Conservation (phyloP, 139 green algal species). For the Mychonastes homosphaera region DNA sequence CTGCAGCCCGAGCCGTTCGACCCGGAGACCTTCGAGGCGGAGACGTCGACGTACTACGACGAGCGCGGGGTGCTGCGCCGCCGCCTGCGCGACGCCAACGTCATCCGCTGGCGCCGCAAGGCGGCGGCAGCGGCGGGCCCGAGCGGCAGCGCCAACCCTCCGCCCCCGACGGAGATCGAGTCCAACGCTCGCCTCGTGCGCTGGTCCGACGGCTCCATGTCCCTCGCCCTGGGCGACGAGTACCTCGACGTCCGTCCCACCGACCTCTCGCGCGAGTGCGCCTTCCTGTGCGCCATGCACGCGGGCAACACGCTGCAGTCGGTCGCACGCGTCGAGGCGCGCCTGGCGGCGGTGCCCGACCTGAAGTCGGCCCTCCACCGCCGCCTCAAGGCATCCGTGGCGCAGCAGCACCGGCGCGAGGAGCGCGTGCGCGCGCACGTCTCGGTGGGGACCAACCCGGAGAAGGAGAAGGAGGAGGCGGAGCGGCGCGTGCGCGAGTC, state of each 20-base stretch:
- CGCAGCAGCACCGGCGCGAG: no score
- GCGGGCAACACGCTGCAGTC: no score
- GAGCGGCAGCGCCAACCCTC: no score
- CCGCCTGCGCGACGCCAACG: constrained; percentile 26
- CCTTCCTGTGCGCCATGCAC: constrained; percentile 48
- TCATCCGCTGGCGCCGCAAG: constrained; percentile 26
- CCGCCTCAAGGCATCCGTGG: no score
- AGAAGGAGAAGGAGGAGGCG: constrained; percentile 7
- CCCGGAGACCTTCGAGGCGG: constrained; percentile 34
- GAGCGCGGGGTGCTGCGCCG: constrained; percentile 28
- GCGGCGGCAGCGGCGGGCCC: neutral
- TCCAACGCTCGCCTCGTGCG: constrained; percentile 68
- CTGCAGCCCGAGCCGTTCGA: constrained; percentile 55
- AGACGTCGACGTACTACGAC: constrained; percentile 33
- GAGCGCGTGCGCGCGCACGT: no score
- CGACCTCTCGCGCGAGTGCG: constrained; percentile 40
- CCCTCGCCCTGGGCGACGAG: constrained; percentile 65
- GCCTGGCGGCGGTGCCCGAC: no score
- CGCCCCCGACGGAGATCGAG: no score
- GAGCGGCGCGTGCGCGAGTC: constrained; percentile 11
- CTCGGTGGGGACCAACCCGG: constrained; percentile 19
- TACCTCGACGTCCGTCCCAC: constrained; percentile 53
- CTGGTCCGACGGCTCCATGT: constrained; percentile 61
- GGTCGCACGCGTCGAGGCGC: no score
- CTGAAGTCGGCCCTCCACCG: no score